Evolutionary conservation across 208 protist genomes (phyloP).

Genomic region (Trypanosoma mega): DNA sequence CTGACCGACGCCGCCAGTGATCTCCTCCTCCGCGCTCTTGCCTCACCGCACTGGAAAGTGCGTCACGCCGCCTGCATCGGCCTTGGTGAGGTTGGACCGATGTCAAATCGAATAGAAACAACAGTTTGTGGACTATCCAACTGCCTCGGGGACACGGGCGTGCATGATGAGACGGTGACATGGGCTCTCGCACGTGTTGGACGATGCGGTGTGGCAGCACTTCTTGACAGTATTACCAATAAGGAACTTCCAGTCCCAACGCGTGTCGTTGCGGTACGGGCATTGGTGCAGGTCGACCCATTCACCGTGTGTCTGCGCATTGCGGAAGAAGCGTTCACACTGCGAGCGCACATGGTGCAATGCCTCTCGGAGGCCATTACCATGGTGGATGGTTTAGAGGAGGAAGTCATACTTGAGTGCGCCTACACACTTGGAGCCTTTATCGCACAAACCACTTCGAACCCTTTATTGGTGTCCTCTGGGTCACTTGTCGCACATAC

Average conservation of each 20-base stretch:
- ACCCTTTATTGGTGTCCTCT: too few species aligned
- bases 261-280: slow-evolving; percentile 39
- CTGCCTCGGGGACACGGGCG: slow-evolving; percentile 17
- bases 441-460: too few species aligned
- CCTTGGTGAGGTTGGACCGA: slow-evolving; percentile 40
- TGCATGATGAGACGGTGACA: slow-evolving; percentile 38
- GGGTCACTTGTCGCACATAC: too few species aligned
- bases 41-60: slow-evolving; percentile 38
- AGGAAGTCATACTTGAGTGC: slow-evolving; percentile 54
- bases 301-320: slow-evolving; percentile 18
- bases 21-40: slow-evolving; percentile 28
- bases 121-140: slow-evolving; percentile 7
- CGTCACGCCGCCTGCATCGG: slow-evolving; percentile 60
- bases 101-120: slow-evolving; percentile 13
- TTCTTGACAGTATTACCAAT: slow-evolving; percentile 19
- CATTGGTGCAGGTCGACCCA: slow-evolving; percentile 35
- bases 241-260: slow-evolving; percentile 7
- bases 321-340: slow-evolving; percentile 5
- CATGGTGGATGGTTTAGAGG: slow-evolving; percentile 32
- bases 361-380: slow-evolving; percentile 34
- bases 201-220: slow-evolving; percentile 34
- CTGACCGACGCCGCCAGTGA: slow-evolving; percentile 22
- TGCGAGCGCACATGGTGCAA: slow-evolving; percentile 47
- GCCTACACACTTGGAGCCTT: slow-evolving; percentile 41
- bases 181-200: slow-evolving; percentile 61